Percentiles rank a stretch among this genome's conserved stretches.
phyloP scores from a whole-genome alignment of 108 stramenopile species.

The Cyclotella cryptica region DNA sequence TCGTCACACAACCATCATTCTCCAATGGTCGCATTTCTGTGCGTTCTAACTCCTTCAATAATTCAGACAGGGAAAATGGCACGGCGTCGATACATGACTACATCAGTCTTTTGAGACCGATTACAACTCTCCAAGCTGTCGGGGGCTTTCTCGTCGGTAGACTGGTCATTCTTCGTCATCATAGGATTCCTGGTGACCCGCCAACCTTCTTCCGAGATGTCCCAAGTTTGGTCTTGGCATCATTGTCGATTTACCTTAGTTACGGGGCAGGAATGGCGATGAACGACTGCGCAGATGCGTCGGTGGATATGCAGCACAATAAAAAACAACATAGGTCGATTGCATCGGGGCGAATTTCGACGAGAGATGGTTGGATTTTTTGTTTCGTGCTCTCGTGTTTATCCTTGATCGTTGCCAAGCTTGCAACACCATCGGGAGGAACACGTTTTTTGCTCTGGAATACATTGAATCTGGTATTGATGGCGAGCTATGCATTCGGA shows the following conservation, averaged over 20 bases:
- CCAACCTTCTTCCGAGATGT: background rate
- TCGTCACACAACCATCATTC: too few relatives aligned
- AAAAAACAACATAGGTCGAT: conserved; percentile 23
- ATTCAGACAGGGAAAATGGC: too few relatives aligned
- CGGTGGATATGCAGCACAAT: conserved; percentile 16
- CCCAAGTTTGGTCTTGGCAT: conserved; percentile 7
- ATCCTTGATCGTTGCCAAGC: conserved; percentile 3
- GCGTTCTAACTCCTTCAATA: too few relatives aligned
- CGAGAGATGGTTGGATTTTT: conserved; percentile 24
- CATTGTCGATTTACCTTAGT: conserved; percentile 38
- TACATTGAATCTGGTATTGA: conserved; percentile 34
- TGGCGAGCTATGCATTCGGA: conserved; percentile 40
- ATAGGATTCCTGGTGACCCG: background rate
- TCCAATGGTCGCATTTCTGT: too few relatives aligned
- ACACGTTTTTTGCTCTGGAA: conserved; percentile 26
- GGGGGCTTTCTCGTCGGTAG: conserved; percentile 42
- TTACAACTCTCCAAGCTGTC: conserved; percentile 47
- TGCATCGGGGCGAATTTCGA: conserved; percentile 14
- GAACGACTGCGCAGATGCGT: conserved; percentile 40
- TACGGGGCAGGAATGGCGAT: conserved; percentile 53
- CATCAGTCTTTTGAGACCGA: conserved; percentile 28
- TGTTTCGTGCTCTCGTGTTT: conserved; percentile 9
- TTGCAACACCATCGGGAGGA: background rate
- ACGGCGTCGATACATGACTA: background rate
- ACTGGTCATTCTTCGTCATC: conserved; percentile 19